A percentile compares a stretch with the other conserved stretches of the same genome.
Conservation (phyloP, 139 green algal genomes). For the Parachlorella kessleri region DNA sequence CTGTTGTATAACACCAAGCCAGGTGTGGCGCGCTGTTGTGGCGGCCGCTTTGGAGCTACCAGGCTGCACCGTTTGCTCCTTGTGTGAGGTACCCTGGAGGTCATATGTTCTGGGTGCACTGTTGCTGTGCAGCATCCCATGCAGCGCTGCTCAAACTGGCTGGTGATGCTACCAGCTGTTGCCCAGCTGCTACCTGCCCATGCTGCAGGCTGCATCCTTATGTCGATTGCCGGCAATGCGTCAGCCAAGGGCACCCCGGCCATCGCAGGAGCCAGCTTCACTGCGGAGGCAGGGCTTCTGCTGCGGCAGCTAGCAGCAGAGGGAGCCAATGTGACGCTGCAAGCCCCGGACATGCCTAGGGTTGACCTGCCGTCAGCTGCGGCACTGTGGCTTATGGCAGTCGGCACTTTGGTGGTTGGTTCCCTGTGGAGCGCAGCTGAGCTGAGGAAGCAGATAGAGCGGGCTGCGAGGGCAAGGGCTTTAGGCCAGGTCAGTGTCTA, state of each 20-base stretch:
- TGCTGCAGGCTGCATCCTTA: conserved; percentile 58
- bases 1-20: conserved; percentile 60
- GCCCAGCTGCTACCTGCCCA: too few species aligned
- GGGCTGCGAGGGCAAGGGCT: too few species aligned
- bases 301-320: conserved; percentile 23
- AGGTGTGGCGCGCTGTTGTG: conserved; percentile 35
- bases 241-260: not conserved
- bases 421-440: conserved; percentile 52
- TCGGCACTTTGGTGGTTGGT: conserved; percentile 55
- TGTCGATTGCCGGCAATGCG: conserved; percentile 42
- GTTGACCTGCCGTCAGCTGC: conserved; percentile 15
- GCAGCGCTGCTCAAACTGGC: too few species aligned
- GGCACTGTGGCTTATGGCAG: conserved; percentile 73
- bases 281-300: conserved; percentile 20
- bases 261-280: conserved; percentile 58
- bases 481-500: too few species aligned
- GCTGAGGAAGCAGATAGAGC: too few species aligned
- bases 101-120: too few species aligned
- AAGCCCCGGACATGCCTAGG: not conserved
- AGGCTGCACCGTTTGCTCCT: too few species aligned
- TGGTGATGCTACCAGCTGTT: too few species aligned
- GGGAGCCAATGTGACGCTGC: not conserved
- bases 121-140: too few species aligned
- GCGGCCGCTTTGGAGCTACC: too few species aligned
- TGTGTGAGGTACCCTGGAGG: too few species aligned